Conservation (phyloP, 139 green algal species). For the Volvox africanus region DNA sequence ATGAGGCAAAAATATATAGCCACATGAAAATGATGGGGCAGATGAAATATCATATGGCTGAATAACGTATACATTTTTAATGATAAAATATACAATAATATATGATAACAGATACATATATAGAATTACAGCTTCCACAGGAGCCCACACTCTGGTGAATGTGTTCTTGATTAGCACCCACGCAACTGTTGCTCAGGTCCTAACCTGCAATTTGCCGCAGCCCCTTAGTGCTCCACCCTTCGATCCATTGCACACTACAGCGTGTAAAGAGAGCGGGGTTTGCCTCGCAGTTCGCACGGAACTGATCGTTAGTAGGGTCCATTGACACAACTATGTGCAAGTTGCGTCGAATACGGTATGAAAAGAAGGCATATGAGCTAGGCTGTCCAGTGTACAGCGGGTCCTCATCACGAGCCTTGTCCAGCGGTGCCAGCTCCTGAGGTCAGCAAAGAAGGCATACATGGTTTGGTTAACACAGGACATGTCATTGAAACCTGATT, state of each 20-base stretch:
- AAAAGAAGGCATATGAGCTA: constrained; percentile 62
- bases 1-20: neutral
- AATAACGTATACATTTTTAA: too few species aligned
- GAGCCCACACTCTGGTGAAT: too few species aligned
- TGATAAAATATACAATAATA: too few species aligned
- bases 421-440: constrained; percentile 64
- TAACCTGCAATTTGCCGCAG: constrained; percentile 50
- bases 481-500: too few species aligned
- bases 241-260: constrained; percentile 77
- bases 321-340: constrained; percentile 83
- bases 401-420: constrained; percentile 55
- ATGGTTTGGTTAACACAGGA: too few species aligned
- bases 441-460: too few species aligned
- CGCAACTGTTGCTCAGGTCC: too few species aligned
- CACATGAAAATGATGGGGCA: too few species aligned
- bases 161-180: too few species aligned
- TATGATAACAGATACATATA: too few species aligned
- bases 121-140: too few species aligned
- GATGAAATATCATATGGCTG: too few species aligned
- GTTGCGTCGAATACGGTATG: constrained; percentile 67
- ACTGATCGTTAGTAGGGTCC: constrained; percentile 75
- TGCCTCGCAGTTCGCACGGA: constrained; percentile 66
- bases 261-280: constrained; percentile 82
- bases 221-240: constrained; percentile 66
- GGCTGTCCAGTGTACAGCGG: constrained; percentile 53